Conservation (phyloP, 139 green algal species). For the Zygnema circumcarinatum region DNA sequence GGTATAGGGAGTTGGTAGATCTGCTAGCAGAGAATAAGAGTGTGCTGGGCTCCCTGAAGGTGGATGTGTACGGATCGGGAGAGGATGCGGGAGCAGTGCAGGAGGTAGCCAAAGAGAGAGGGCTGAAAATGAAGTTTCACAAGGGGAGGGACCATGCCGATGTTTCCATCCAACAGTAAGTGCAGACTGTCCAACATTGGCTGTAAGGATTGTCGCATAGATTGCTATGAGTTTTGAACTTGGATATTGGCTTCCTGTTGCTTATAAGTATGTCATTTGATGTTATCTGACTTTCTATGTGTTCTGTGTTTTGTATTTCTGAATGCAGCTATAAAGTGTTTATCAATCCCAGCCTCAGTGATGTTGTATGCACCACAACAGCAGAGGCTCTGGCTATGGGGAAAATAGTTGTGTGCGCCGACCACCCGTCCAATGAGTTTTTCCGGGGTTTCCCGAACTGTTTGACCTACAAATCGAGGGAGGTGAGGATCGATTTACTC, state of each 20-base stretch:
- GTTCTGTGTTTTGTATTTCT: constrained; percentile 2
- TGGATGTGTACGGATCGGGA: constrained; percentile 95
- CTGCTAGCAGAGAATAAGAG: constrained; percentile 59
- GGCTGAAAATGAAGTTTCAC: constrained; percentile 83
- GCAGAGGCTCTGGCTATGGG: constrained; percentile 98
- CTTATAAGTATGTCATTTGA: too few species aligned
- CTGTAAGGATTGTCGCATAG: too few species aligned
- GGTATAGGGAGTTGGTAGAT: constrained; percentile 79
- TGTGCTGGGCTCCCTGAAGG: constrained; percentile 14
- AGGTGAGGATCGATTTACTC: too few species aligned
- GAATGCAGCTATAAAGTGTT: constrained; percentile 89
- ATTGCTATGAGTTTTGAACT: too few species aligned
- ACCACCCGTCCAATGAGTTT: constrained; percentile 96
- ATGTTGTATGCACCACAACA: constrained; percentile 97
- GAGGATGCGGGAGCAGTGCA: constrained; percentile 83
- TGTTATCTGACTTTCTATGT: background rate
- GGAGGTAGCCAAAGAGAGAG: constrained; percentile 59
- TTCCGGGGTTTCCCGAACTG: constrained; percentile 90
- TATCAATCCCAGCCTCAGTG: constrained; percentile 90
- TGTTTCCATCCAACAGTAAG: constrained; percentile 62
- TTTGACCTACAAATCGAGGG: constrained; percentile 79
- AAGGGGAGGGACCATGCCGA: constrained; percentile 90
- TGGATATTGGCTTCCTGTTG: too few species aligned
- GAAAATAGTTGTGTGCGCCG: constrained; percentile 94
- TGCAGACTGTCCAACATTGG: too few species aligned